phyloP scores from a whole-genome alignment of 805 yeast species.

The Spathaspora hagerdaliae region DNA sequence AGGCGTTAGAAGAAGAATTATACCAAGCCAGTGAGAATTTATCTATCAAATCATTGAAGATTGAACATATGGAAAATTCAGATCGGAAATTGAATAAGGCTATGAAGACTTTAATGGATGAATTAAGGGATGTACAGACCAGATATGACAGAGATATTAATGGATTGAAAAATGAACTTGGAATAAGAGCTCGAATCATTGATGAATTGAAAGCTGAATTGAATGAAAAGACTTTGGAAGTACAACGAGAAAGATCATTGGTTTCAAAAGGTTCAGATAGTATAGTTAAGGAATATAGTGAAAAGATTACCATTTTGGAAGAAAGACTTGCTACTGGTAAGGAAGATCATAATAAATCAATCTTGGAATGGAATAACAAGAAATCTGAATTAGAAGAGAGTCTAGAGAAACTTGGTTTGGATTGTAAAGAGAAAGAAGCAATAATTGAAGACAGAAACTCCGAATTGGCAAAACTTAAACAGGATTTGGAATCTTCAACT shows the following conservation, averaged over 20 bases:
- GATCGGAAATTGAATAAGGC: not conserved
- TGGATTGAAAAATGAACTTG: slow-evolving; percentile 1
- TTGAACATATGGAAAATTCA: slow-evolving; percentile 8
- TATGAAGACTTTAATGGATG: not conserved
- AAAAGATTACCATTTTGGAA: slow-evolving; percentile 43
- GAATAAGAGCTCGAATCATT: not conserved
- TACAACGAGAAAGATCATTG: slow-evolving; percentile 48
- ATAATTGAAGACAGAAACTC: not conserved
- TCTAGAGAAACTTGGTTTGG: not conserved
- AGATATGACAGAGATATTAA: not conserved
- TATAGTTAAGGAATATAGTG: slow-evolving; percentile 45
- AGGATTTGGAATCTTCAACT: not conserved
- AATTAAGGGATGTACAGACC: not conserved
- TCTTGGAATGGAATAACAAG: not conserved
- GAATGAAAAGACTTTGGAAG: slow-evolving; percentile 35
- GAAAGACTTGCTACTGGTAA: slow-evolving; percentile 16
- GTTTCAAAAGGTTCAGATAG: slow-evolving; percentile 48
- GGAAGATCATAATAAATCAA: slow-evolving; percentile 9
- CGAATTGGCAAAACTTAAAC: not conserved
- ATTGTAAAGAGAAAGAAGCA: not conserved
- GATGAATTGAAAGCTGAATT: slow-evolving; percentile 15
- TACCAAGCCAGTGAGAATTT: not conserved
- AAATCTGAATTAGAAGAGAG: slow-evolving; percentile 3
- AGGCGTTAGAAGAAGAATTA: not conserved
- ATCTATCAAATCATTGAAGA: not conserved